These are phyloP conservation scores for Aspergillus pseudoterreus DNA, from an alignment of 2,329 filamentous ascomycete genomes.

Conservation along the genomic window DNA sequence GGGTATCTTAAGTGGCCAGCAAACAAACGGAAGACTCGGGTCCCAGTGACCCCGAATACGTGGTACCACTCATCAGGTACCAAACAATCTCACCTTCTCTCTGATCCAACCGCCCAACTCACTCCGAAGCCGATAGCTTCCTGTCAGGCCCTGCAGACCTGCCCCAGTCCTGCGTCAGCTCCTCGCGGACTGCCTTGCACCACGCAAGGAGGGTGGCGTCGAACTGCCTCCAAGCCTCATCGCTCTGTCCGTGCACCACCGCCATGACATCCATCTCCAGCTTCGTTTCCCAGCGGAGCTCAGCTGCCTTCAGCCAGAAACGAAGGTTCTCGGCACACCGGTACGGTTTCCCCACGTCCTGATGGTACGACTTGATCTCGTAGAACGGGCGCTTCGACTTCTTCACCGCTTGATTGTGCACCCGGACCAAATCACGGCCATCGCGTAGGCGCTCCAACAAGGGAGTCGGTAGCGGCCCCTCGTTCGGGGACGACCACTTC, in stretches of 20 bases:
- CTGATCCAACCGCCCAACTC: background rate
- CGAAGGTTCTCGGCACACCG: constrained; percentile 88
- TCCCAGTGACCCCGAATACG: constrained; percentile 10
- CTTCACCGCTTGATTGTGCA: constrained; percentile 85
- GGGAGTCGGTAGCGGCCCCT: constrained; percentile 49
- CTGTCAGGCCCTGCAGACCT: constrained; percentile 12
- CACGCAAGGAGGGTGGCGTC: constrained; percentile 79
- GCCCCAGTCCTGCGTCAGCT: constrained; percentile 72
- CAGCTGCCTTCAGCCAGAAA: constrained; percentile 94
- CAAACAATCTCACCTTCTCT: background rate
- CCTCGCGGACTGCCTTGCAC: constrained; percentile 77
- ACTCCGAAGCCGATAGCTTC: background rate
- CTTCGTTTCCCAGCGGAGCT: constrained; percentile 86
- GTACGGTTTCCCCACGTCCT: constrained; percentile 93
- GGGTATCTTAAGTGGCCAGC: constrained; percentile 20
- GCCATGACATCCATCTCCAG: constrained; percentile 81
- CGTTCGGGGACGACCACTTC: constrained; percentile 60
- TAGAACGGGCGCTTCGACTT: constrained; percentile 85
- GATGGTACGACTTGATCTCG: constrained; percentile 81
- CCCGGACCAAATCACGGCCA: constrained; percentile 73
- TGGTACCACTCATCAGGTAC: constrained; percentile 18
- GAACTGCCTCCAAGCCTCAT: constrained; percentile 71
- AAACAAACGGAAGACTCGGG: constrained; percentile 14
- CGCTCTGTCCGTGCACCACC: constrained; percentile 69
- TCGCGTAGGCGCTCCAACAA: constrained; percentile 73